Percentiles rank a stretch among this genome's conserved stretches.
Conservation (phyloP, 1,284 basidiomycete genomes). For the Rhodotorula sp. region DNA sequence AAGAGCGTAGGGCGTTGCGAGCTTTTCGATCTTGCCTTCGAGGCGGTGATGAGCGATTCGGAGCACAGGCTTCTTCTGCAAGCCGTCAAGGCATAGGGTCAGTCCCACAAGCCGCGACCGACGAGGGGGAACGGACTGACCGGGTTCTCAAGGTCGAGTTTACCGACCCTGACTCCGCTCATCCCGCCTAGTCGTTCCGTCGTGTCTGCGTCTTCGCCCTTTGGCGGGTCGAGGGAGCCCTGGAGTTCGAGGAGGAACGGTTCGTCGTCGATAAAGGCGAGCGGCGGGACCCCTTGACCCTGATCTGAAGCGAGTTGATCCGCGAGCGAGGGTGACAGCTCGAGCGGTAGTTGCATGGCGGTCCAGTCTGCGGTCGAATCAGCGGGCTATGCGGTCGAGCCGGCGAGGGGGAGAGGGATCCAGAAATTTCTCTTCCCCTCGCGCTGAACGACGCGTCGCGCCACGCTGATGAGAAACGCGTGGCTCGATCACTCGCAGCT, state of each 20-base stretch:
- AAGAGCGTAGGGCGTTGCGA: slow-evolving; percentile 41
- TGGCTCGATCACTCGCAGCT: not conserved
- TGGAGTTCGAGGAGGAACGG: slow-evolving; percentile 45
- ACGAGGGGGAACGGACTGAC: slow-evolving; percentile 15
- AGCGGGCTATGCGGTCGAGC: not conserved
- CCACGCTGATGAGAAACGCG: not conserved
- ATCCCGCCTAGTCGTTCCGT: not conserved
- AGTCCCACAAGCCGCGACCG: not conserved
- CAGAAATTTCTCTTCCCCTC: too few species aligned
- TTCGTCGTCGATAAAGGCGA: slow-evolving; percentile 39
- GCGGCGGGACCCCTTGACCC: slow-evolving; percentile 16
- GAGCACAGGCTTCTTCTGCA: slow-evolving; percentile 42
- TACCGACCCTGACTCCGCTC: slow-evolving; percentile 38
- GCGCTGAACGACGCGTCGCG: not conserved
- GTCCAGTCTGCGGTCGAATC: not conserved
- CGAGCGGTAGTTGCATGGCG: slow-evolving; percentile 14
- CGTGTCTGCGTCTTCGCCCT: slow-evolving; percentile 4
- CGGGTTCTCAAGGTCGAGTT: slow-evolving; percentile 42
- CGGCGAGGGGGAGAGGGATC: not conserved
- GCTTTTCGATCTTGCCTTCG: slow-evolving; percentile 42
- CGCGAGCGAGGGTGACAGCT: not conserved
- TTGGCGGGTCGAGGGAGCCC: slow-evolving; percentile 38
- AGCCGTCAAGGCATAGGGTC: too few species aligned
- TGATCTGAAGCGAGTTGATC: not conserved
- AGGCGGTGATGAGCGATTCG: slow-evolving; percentile 44